phyloP scores from a whole-genome alignment of 2,329 filamentous ascomycete species.

The Aspergillus fischeri region DNA sequence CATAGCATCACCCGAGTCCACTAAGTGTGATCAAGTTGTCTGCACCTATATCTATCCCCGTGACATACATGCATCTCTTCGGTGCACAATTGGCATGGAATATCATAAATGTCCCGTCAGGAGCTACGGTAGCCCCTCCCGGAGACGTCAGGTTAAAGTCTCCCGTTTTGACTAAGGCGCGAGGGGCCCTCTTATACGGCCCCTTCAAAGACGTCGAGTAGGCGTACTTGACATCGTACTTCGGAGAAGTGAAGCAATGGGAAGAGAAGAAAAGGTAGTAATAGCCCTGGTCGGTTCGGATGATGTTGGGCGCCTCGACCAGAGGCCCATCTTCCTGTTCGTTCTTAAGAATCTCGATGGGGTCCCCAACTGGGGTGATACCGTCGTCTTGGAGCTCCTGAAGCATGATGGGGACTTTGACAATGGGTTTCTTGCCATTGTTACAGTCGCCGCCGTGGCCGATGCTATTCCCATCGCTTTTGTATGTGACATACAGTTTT shows the following conservation, averaged over 20 bases:
- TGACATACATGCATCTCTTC: constrained; percentile 24
- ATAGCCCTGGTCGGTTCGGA: constrained; percentile 32
- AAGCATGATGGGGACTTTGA: constrained; percentile 34
- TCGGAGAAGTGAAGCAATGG: constrained; percentile 52
- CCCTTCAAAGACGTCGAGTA: constrained; percentile 38
- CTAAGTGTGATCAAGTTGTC: constrained; percentile 6
- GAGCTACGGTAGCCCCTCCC: constrained; percentile 24
- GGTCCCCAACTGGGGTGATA: constrained; percentile 46
- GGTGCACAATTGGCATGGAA: constrained; percentile 27
- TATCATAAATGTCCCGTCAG: constrained; percentile 24
- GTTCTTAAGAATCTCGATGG: constrained; percentile 56
- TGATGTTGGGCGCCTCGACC: constrained; percentile 56
- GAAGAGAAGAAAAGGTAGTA: constrained; percentile 61
- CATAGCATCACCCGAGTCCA: neutral
- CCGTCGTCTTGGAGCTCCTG: constrained; percentile 43
- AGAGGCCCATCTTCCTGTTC: constrained; percentile 59
- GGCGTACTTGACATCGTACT: constrained; percentile 58
- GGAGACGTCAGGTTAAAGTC: constrained; percentile 24
- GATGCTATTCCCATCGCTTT: constrained; percentile 59
- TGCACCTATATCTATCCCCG: constrained; percentile 20
- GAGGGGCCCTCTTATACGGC: constrained; percentile 29
- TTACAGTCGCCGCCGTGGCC: constrained; percentile 42
- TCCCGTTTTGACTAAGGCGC: constrained; percentile 30
- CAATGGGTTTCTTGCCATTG: constrained; percentile 35
- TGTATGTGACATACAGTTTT: constrained; percentile 58